Evolutionary conservation across 257 asterid species (phyloP).

Genomic region (Fraxinus pennsylvanica): DNA sequence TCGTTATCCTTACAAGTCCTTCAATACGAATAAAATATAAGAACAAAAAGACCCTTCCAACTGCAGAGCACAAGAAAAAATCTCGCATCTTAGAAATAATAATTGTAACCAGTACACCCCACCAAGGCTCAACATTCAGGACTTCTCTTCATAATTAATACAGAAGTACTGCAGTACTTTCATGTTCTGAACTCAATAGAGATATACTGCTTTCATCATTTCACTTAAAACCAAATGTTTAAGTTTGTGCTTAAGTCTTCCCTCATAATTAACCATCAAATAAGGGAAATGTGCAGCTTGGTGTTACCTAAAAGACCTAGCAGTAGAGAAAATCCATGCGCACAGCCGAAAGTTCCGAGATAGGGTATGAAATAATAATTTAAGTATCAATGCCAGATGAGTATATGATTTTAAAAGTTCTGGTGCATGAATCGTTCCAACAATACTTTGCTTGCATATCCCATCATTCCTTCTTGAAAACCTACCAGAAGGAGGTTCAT

Average conservation of each 20-base stretch:
- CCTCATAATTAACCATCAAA: constrained; percentile 9
- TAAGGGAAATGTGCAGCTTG: neutral
- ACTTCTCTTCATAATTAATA: constrained; percentile 22
- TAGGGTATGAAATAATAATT: neutral
- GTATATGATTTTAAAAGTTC: neutral
- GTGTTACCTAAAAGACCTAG: neutral
- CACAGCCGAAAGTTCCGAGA: neutral
- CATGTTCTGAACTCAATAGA: constrained; percentile 19
- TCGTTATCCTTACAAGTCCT: constrained; percentile 89
- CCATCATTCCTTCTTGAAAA: neutral
- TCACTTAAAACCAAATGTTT: constrained; percentile 1
- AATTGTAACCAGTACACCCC: constrained; percentile 4
- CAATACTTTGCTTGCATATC: neutral
- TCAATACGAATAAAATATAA: constrained; percentile 24
- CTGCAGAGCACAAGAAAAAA: neutral
- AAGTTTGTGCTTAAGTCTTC: constrained; percentile 16
- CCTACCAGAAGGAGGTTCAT: neutral
- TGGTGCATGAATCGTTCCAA: neutral
- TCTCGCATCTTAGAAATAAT: constrained; percentile 14
- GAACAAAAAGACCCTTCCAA: neutral
- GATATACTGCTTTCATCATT: neutral
- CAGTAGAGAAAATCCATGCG: neutral
- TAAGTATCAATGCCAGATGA: neutral
- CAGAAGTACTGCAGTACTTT: neutral
- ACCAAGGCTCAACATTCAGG: constrained; percentile 11